Conservation (phyloP, 768 basidiomycete species). For the Auriscalpium vulgare region DNA sequence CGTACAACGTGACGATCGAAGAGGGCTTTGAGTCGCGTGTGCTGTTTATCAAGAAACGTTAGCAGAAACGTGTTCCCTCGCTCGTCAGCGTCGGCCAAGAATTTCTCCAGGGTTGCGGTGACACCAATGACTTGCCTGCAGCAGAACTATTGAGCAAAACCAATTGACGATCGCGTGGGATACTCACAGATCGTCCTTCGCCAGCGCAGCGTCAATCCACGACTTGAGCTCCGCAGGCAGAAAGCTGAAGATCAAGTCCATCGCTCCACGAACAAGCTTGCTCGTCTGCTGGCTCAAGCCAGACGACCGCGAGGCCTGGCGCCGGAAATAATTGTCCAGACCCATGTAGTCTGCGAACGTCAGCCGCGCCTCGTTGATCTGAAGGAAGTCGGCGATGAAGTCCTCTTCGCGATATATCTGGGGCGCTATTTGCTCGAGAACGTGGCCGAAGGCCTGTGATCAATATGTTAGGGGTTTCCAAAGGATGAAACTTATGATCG, state of each 20-base stretch:
- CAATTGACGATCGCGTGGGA: conserved; percentile 13
- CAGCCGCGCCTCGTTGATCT: conserved; percentile 79
- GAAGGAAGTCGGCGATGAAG: conserved; percentile 87
- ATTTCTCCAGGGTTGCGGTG: conserved; percentile 69
- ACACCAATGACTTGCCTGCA: conserved; percentile 80
- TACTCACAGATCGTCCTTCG: conserved; percentile 66
- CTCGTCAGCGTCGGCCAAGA: conserved; percentile 71
- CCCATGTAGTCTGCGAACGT: conserved; percentile 96
- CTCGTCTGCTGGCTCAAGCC: conserved; percentile 60
- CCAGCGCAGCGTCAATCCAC: conserved; percentile 77
- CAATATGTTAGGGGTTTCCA: neutral
- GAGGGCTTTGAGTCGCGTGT: conserved; percentile 62
- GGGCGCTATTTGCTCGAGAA: conserved; percentile 68
- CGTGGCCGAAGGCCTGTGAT: conserved; percentile 60
- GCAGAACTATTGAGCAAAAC: neutral
- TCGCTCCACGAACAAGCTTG: conserved; percentile 79
- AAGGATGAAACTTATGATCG: neutral
- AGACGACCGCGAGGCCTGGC: conserved; percentile 75
- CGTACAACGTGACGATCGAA: conserved; percentile 73
- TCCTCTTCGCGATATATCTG: conserved; percentile 78
- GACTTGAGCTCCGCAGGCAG: conserved; percentile 71
- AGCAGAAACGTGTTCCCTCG: conserved; percentile 68
- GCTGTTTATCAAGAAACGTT: conserved; percentile 73
- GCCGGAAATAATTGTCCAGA: conserved; percentile 87
- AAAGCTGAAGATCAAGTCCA: conserved; percentile 96